Conservation (phyloP, 2,329 filamentous ascomycete genomes). For the Apiospora rasikravindrae region DNA sequence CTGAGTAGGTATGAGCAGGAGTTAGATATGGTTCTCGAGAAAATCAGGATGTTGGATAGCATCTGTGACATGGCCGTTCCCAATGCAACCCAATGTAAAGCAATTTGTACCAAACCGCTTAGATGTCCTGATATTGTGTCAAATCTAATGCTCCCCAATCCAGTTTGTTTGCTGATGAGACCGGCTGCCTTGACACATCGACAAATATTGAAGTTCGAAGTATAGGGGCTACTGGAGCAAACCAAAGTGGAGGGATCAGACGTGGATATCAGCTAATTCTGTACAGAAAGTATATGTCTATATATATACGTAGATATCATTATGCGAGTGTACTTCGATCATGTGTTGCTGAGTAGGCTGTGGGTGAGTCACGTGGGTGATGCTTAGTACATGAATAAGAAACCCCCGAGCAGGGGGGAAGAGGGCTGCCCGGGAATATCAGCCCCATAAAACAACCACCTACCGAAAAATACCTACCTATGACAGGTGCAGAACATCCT, state of each 20-base stretch:
- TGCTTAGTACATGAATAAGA: neutral
- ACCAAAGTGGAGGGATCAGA: no score
- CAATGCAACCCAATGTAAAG: neutral
- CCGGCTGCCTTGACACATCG: no score
- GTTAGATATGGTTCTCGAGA: neutral
- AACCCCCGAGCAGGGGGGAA: neutral
- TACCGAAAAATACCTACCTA: neutral
- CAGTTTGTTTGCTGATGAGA: no score
- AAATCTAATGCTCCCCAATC: no score
- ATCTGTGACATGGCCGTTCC: neutral
- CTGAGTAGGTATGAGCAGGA: conserved; percentile 30
- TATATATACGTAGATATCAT: neutral
- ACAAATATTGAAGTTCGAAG: no score
- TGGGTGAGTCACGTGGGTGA: neutral
- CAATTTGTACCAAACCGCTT: neutral
- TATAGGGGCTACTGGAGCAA: no score
- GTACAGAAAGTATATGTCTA: no score
- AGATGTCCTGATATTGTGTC: neutral
- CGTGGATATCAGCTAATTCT: no score
- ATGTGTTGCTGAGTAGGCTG: neutral
- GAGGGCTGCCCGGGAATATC: neutral
- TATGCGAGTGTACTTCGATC: no score
- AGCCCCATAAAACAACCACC: neutral
- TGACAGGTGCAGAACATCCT: neutral
- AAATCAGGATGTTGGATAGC: neutral